Evolutionary conservation across 163 green algal species (phyloP).

Genomic region (Chlorella variabilis): DNA sequence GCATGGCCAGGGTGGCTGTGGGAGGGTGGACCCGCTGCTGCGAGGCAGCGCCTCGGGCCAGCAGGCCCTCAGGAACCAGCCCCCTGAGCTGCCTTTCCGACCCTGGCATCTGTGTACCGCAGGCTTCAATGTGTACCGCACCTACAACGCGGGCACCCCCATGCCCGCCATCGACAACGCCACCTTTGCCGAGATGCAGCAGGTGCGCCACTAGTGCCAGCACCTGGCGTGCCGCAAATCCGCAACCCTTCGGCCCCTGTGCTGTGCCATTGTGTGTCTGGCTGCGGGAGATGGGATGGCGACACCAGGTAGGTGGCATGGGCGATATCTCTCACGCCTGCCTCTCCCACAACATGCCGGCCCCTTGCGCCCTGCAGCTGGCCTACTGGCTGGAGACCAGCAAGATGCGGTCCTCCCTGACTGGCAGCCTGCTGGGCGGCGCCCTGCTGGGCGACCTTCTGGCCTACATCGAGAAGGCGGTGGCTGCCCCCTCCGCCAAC

Average conservation of each 20-base stretch:
- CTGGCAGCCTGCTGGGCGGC: slow-evolving; percentile 48
- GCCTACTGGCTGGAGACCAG: slow-evolving; percentile 61
- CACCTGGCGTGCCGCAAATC: not conserved
- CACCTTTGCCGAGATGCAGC: slow-evolving; percentile 35
- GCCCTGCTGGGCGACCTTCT: slow-evolving; percentile 51
- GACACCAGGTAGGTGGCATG: too few species aligned
- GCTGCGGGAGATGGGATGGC: too few species aligned
- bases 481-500: not conserved
- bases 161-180: slow-evolving; percentile 46
- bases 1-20: too few species aligned
- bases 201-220: slow-evolving; percentile 18
- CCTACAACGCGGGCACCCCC: slow-evolving; percentile 42
- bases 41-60: too few species aligned
- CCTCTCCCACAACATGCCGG: too few species aligned
- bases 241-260: too few species aligned
- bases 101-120: not conserved
- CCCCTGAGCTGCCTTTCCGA: too few species aligned
- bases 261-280: too few species aligned
- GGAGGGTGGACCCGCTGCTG: too few species aligned
- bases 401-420: slow-evolving; percentile 61
- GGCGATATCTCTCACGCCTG: too few species aligned
- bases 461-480: not conserved
- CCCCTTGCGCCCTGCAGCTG: slow-evolving; percentile 18
- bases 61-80: too few species aligned
- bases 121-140: slow-evolving; percentile 58